Conservation (phyloP, 306 rosid genomes). For the Prunus armeniaca region DNA sequence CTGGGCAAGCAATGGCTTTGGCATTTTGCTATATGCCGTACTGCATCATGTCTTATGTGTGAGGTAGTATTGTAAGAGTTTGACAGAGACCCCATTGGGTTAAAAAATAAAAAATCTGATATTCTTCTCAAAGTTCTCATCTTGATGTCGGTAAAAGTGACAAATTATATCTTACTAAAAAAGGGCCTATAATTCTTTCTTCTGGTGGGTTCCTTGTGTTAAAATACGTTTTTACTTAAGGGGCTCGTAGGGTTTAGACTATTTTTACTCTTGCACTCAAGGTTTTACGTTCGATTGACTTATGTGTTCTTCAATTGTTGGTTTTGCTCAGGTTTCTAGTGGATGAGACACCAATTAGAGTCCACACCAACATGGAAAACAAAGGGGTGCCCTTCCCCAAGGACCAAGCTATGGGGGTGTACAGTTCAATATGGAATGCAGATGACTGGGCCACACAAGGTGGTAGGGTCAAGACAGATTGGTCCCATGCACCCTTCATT, state of each 20-base stretch:
- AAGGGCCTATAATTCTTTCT: not conserved
- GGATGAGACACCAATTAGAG: conserved; percentile 84
- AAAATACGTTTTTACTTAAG: not conserved
- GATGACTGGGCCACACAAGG: conserved; percentile 99
- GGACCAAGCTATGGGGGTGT: conserved; percentile 92
- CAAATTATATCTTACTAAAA: not conserved
- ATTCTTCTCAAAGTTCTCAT: not conserved
- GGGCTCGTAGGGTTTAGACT: no score
- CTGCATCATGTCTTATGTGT: not conserved
- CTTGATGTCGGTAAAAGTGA: not conserved
- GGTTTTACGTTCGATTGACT: no score
- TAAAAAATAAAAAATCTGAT: not conserved
- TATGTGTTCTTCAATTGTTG: not conserved
- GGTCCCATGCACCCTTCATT: conserved; percentile 86
- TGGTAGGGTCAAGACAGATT: conserved; percentile 87
- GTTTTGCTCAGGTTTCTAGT: conserved; percentile 52
- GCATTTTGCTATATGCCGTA: not conserved
- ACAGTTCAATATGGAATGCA: conserved; percentile 94
- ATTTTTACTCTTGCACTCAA: no score
- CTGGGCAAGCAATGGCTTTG: not conserved
- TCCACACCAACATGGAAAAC: conserved; percentile 74
- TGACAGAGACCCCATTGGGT: not conserved
- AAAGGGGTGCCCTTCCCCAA: conserved; percentile 75
- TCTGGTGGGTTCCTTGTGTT: not conserved
- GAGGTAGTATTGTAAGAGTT: no score